These are phyloP conservation scores for Pleurotus tuoliensis DNA, from an alignment of 768 basidiomycete species.

Conservation along the genomic window DNA sequence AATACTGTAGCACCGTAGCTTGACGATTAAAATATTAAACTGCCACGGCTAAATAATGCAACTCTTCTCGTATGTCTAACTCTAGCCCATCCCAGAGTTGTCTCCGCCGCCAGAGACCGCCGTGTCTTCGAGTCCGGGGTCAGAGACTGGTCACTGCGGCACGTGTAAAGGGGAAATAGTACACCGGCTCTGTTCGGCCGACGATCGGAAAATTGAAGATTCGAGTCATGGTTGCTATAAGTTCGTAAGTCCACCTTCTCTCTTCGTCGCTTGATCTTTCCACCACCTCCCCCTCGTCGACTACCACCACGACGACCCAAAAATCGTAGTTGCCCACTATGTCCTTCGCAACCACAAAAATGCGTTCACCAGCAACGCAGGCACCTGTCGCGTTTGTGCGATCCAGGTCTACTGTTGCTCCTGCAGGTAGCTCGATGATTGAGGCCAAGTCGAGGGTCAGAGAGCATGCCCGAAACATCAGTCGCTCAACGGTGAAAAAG, in stretches of 20 bases:
- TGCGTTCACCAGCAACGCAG: conserved; percentile 16
- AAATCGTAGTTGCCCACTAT: conserved; percentile 5
- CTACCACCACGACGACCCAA: conserved; percentile 1
- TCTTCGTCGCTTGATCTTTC: not conserved
- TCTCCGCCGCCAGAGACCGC: no score
- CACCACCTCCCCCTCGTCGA: conserved; percentile 2
- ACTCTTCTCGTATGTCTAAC: no score
- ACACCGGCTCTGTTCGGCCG: conserved; percentile 10
- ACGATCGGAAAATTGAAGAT: not conserved
- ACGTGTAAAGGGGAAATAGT: not conserved
- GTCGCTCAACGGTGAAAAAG: conserved; percentile 56
- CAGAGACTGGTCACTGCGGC: not conserved
- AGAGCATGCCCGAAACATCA: conserved; percentile 74
- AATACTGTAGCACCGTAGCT: no score
- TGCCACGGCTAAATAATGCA: no score
- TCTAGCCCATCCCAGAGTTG: no score
- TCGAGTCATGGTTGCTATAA: not conserved
- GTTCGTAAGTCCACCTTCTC: not conserved
- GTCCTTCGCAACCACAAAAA: conserved; percentile 8
- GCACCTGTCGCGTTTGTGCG: conserved; percentile 32
- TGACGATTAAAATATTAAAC: no score
- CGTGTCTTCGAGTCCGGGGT: no score
- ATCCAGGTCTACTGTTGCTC: conserved; percentile 46
- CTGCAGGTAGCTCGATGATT: conserved; percentile 42
- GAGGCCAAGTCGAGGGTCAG: conserved; percentile 81